Evolutionary conservation across 192 early-diverging fungal genomes (phyloP).

Genomic region (Rhizoclosmatium sp.): DNA sequence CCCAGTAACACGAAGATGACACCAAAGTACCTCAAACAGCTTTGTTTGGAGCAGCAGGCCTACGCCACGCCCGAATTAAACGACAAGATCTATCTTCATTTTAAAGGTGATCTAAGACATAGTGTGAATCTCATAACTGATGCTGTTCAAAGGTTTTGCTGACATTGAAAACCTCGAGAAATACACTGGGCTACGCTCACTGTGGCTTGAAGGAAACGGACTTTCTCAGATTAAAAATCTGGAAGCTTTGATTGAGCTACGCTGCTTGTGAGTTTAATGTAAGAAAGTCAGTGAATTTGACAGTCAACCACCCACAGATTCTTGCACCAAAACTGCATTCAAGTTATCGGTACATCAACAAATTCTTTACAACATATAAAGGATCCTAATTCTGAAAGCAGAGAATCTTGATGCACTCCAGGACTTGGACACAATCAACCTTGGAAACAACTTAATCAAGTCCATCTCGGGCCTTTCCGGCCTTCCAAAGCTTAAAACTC

Average conservation of each 20-base stretch:
- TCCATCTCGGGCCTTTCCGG: slow-evolving; percentile 39
- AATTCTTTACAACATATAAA: not conserved
- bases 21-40: slow-evolving; percentile 59
- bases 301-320: slow-evolving; percentile 44
- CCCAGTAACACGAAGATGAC: slow-evolving; percentile 68
- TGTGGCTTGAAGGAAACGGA: slow-evolving; percentile 73
- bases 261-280: slow-evolving; percentile 52
- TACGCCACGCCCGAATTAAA: slow-evolving; percentile 68
- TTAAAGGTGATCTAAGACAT: slow-evolving; percentile 57
- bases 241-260: slow-evolving; percentile 46
- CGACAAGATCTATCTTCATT: slow-evolving; percentile 69
- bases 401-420: slow-evolving; percentile 47
- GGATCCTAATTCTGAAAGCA: not conserved
- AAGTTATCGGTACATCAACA: slow-evolving; percentile 38
- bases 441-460: slow-evolving; percentile 67
- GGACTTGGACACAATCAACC: slow-evolving; percentile 61
- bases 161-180: slow-evolving; percentile 64
- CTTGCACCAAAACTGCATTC: slow-evolving; percentile 67
- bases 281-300: not conserved
- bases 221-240: slow-evolving; percentile 58
- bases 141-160: slow-evolving; percentile 52
- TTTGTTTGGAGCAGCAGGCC: slow-evolving; percentile 66
- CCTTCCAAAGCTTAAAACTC: slow-evolving; percentile 52
- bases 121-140: slow-evolving; percentile 8
- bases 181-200: slow-evolving; percentile 59